phyloP scores from a whole-genome alignment of 495 filamentous ascomycete genomes.

The Annulohypoxylon moriforme region DNA sequence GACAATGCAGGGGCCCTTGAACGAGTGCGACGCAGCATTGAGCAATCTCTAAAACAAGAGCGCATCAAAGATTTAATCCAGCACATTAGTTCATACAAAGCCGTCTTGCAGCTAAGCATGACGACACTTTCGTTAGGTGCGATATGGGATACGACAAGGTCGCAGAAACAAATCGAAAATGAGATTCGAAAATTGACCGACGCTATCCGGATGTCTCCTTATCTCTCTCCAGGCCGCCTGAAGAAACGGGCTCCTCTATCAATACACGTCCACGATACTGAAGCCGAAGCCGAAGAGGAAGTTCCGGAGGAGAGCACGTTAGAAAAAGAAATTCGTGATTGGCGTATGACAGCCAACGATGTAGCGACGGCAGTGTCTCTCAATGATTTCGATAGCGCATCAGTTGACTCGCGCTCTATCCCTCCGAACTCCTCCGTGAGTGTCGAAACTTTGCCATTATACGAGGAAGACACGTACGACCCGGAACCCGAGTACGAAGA shows the following conservation, averaged over 20 bases:
- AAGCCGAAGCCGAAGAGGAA: constrained; percentile 4
- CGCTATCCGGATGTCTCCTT: constrained; percentile 18
- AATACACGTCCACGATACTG: background rate
- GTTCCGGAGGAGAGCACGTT: constrained; percentile 16
- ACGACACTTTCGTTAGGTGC: constrained; percentile 34
- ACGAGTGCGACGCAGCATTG: constrained; percentile 22
- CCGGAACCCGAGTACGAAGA: constrained; percentile 29
- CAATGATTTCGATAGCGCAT: constrained; percentile 7
- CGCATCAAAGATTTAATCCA: constrained; percentile 28
- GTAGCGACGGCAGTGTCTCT: constrained; percentile 35
- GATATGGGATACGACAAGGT: constrained; percentile 31
- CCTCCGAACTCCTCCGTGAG: constrained; percentile 9
- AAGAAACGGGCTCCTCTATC: background rate
- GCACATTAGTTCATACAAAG: constrained; percentile 37
- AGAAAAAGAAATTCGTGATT: constrained; percentile 34
- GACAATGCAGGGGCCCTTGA: constrained; percentile 22
- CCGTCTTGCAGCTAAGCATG: constrained; percentile 40
- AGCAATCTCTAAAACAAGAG: constrained; percentile 29
- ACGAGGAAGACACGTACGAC: constrained; percentile 32
- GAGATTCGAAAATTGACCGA: constrained; percentile 40
- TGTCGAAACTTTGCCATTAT: constrained; percentile 26
- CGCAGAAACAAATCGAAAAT: constrained; percentile 37
- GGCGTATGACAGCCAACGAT: constrained; percentile 39
- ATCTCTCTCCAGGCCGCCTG: constrained; percentile 15
- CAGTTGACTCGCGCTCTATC: constrained; percentile 14